Percentiles rank a stretch among this genome's conserved stretches.
Evolutionary conservation across 495 filamentous ascomycete species (phyloP).

Genomic region (Podospora pseudoanserina): DNA sequence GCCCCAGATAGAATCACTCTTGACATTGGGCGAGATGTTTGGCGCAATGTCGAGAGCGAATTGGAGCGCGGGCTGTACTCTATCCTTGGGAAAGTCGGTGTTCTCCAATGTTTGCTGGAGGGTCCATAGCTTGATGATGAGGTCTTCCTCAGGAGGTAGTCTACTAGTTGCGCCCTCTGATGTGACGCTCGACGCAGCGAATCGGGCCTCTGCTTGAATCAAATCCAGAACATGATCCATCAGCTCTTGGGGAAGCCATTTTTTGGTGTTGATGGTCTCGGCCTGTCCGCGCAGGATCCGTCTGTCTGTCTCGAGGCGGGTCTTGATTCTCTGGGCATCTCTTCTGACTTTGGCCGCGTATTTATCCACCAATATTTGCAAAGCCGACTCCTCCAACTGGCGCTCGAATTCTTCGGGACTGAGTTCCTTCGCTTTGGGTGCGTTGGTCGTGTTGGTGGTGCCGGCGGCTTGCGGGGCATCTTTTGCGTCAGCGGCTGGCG

Average conservation of each 20-base stretch:
- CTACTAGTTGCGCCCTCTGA: slow-evolving; percentile 39
- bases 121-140: slow-evolving; percentile 75
- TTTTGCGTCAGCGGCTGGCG: slow-evolving; percentile 27
- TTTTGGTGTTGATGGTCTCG: slow-evolving; percentile 60
- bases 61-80: slow-evolving; percentile 61
- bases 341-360: slow-evolving; percentile 64
- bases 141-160: slow-evolving; percentile 63
- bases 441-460: slow-evolving; percentile 33
- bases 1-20: slow-evolving; percentile 70
- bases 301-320: slow-evolving; percentile 72
- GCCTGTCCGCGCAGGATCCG: slow-evolving; percentile 73
- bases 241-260: slow-evolving; percentile 78
- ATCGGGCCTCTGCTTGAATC: slow-evolving; percentile 50
- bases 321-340: slow-evolving; percentile 64
- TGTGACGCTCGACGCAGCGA: slow-evolving; percentile 42
- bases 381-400: slow-evolving; percentile 74
- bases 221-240: slow-evolving; percentile 68
- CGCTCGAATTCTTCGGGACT: slow-evolving; percentile 80
- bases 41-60: slow-evolving; percentile 59
- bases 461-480: slow-evolving; percentile 32
- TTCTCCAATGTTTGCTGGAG: slow-evolving; percentile 64
- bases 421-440: slow-evolving; percentile 46
- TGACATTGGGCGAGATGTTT: slow-evolving; percentile 47
- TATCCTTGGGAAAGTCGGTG: slow-evolving; percentile 62
- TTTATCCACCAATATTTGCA: slow-evolving; percentile 81